phyloP scores from a whole-genome alignment of 2,329 filamentous ascomycete genomes.

The Phaeosphaeriaceae sp. region DNA sequence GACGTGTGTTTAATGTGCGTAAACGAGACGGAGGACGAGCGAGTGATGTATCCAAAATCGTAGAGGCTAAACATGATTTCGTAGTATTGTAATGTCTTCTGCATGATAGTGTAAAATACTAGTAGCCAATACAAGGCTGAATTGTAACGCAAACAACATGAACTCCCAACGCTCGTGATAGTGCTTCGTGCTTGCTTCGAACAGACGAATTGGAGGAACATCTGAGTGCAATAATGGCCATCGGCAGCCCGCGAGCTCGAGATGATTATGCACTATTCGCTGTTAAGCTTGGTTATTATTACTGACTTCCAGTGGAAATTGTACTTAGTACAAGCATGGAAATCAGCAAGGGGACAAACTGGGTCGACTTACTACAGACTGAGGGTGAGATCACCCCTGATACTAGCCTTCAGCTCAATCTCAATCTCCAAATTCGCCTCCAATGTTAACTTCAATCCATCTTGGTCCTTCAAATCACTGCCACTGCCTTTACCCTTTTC shows the following conservation, averaged over 20 bases:
- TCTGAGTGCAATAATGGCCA: slow-evolving; percentile 1
- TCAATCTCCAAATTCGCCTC: slow-evolving; percentile 84
- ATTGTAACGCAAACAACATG: slow-evolving; percentile 1
- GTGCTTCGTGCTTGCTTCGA: slow-evolving; percentile 9
- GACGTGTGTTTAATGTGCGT: no score
- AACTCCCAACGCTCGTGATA: slow-evolving; percentile 11
- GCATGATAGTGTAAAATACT: not conserved
- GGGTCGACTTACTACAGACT: slow-evolving; percentile 70
- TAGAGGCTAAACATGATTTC: not conserved
- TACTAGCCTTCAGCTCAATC: slow-evolving; percentile 83
- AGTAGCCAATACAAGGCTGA: slow-evolving; percentile 4
- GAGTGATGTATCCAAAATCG: not conserved
- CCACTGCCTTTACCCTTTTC: slow-evolving; percentile 50
- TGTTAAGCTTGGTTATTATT: slow-evolving; percentile 29
- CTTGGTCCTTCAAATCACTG: slow-evolving; percentile 58
- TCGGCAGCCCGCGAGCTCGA: slow-evolving; percentile 4
- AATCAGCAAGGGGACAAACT: slow-evolving; percentile 14
- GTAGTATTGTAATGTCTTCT: not conserved
- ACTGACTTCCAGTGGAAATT: slow-evolving; percentile 6
- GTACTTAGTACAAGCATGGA: slow-evolving; percentile 5
- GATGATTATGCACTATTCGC: slow-evolving; percentile 29
- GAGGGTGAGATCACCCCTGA: slow-evolving; percentile 82
- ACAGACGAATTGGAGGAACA: not conserved
- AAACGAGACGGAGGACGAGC: no score
- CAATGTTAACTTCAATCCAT: slow-evolving; percentile 73